Percentiles rank a stretch among this genome's conserved stretches.
Conservation (phyloP, 352 stramenopile species). For the Pythium volutum region DNA sequence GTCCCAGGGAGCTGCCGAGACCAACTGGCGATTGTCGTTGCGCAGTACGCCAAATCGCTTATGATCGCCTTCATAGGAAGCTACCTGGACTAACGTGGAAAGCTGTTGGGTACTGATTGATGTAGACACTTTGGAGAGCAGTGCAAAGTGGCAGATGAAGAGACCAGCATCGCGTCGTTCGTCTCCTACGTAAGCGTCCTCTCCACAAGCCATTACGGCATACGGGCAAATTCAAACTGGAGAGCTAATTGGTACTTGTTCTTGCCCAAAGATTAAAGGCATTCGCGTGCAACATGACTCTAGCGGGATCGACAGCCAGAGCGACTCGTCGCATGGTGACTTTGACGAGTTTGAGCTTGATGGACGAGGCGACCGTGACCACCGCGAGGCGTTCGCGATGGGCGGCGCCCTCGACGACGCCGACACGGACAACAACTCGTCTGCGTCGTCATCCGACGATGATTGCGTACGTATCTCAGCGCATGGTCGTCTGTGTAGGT, state of each 20-base stretch:
- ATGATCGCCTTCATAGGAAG: not conserved
- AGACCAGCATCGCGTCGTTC: conserved; percentile 60
- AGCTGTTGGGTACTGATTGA: not conserved
- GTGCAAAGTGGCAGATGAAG: conserved; percentile 59
- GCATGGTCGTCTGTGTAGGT: too few species aligned
- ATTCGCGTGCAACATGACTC: conserved; percentile 1
- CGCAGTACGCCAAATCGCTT: conserved; percentile 41
- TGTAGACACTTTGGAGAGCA: conserved; percentile 66
- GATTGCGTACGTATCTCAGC: not conserved
- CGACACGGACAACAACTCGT: conserved; percentile 37
- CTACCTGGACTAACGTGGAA: not conserved
- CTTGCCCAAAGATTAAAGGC: conserved; percentile 21
- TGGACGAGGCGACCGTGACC: conserved; percentile 9
- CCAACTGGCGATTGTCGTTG: conserved; percentile 58
- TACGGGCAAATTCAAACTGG: not conserved
- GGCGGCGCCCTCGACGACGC: conserved; percentile 19
- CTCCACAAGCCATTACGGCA: not conserved
- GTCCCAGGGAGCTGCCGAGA: conserved; percentile 43
- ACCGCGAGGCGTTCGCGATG: not conserved
- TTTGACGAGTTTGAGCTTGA: conserved; percentile 16
- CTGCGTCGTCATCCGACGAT: conserved; percentile 10
- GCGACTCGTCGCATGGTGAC: conserved; percentile 2
- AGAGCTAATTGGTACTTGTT: not conserved
- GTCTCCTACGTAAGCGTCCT: conserved; percentile 48
- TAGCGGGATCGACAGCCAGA: not conserved